phyloP scores from a whole-genome alignment of 2,329 filamentous ascomycete species.

The Fusarium acutatum region DNA sequence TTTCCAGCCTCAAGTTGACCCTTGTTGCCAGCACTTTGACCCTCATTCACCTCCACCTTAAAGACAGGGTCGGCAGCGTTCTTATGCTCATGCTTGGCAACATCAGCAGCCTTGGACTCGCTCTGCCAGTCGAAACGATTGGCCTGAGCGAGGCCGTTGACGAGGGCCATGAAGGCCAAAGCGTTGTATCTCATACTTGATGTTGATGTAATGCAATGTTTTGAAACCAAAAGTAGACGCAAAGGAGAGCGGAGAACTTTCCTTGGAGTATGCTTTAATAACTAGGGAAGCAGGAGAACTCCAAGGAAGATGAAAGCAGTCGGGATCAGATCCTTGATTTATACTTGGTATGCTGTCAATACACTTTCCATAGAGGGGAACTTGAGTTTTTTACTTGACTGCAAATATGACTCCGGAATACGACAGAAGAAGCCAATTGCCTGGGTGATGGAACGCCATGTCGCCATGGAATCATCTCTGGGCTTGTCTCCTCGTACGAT shows the following conservation, averaged over 20 bases:
- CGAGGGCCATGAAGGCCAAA: slow-evolving; percentile 37
- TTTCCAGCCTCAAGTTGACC: background rate
- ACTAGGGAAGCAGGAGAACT: slow-evolving; percentile 10
- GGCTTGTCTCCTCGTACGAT: background rate
- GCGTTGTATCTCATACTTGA: slow-evolving; percentile 36
- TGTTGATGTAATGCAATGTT: background rate
- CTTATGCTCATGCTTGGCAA: background rate
- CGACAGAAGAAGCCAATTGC: slow-evolving; percentile 7
- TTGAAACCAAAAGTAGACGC: slow-evolving; percentile 17
- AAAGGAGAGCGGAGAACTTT: slow-evolving; percentile 1
- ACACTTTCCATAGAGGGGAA: background rate
- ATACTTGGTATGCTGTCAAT: slow-evolving; percentile 12
- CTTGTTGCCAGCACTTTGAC: background rate
- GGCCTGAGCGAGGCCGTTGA: slow-evolving; percentile 36
- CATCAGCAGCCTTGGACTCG: slow-evolving; percentile 5
- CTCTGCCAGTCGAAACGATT: slow-evolving; percentile 9
- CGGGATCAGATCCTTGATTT: slow-evolving; percentile 15
- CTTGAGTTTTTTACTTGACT: slow-evolving; percentile 1
- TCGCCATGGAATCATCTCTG: background rate
- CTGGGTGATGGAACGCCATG: background rate
- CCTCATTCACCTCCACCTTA: background rate
- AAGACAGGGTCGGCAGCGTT: background rate
- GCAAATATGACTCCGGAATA: slow-evolving; percentile 2
- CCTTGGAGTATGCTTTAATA: background rate
- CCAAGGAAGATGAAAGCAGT: background rate